phyloP scores from a whole-genome alignment of 2,329 filamentous ascomycete species.

The Basipetospora chlamydospora region DNA sequence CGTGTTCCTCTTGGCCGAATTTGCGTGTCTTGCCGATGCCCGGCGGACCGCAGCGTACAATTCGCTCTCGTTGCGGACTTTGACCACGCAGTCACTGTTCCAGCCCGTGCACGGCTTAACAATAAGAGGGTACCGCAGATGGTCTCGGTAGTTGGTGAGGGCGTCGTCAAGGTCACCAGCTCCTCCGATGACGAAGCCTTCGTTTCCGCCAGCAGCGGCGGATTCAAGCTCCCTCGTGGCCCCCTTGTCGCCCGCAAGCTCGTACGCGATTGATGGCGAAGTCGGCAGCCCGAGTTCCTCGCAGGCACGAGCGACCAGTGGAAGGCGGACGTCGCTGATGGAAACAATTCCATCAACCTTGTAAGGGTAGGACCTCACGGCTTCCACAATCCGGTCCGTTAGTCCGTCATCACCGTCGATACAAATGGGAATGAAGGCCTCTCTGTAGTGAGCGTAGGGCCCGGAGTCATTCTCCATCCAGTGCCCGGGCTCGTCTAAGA shows the following conservation, averaged over 20 bases:
- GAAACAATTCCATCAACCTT: conserved; percentile 22
- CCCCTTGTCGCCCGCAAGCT: conserved; percentile 17
- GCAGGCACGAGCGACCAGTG: conserved; percentile 16
- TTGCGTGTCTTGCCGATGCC: conserved; percentile 9
- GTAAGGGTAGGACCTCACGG: conserved; percentile 11
- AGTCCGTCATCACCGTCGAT: conserved; percentile 15
- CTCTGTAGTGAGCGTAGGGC: conserved; percentile 13
- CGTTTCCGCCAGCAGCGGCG: conserved; percentile 1
- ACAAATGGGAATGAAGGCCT: conserved; percentile 17
- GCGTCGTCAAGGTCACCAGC: conserved; percentile 9
- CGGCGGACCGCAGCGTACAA: conserved; percentile 13
- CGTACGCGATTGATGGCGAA: conserved; percentile 13
- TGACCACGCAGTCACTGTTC: conserved; percentile 17
- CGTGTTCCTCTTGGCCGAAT: conserved; percentile 9
- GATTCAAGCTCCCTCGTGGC: conserved; percentile 12
- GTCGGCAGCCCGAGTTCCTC: conserved; percentile 18
- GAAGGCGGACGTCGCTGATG: conserved; percentile 17
- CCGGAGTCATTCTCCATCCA: conserved; percentile 18
- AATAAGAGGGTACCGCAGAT: conserved; percentile 16
- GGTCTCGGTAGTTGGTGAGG: conserved; percentile 1
- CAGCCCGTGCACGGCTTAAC: conserved; percentile 22
- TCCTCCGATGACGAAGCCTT: conserved; percentile 9
- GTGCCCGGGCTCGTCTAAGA: conserved; percentile 21
- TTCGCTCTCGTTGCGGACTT: conserved; percentile 14
- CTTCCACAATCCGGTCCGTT: conserved; percentile 15